Base-by-base conservation (phyloP, 768 basidiomycete genomes). In the Boletus sp. region DNA sequence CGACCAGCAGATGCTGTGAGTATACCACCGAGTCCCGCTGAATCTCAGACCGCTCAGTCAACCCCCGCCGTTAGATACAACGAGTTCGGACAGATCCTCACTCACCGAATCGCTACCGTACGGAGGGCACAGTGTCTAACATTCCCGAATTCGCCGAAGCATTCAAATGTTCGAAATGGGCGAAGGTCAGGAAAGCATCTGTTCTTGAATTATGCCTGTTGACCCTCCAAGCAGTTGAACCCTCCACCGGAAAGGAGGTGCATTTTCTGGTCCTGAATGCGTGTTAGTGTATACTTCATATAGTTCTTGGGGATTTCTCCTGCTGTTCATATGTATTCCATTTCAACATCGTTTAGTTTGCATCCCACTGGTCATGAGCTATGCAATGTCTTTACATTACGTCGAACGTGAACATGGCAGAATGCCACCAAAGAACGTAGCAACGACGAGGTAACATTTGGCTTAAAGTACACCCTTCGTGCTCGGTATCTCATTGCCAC, bases 401-500 rank as follows among this genome's bases (percentile, higher is more conserved):
- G 30, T 36, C 17, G 12, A 48, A 33, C 12, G 14, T 50, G 33
- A 37, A 36, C 7, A 6, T 3, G 15, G 40, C 15, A 12, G 40
- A 41, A 47, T 35, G 14, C 30, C 15, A 8, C 24, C n/a, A 39
- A 35, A 32, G 24, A 30, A 45, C 11, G 32, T 20, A 2, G 11
- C 6, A 28, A 4, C 9, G 14, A 40, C 7, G 12, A 14, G 47
- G 37, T 14, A n/a, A 57, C 36, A 50, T 58, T 32, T 17, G n/a
- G n/a, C 28, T 71, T 70, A 86, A 50, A 99, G 77, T 7, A 98
- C 95, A 45, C 97, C 97, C 74, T 99, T 99, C 4, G 97, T 98
- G 68, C 92, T 94, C 0, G 96, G 96, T 32, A 98, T 86, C 56
- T 99, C 97, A 62, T 85, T 81, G 5, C 91, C 84, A 5, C 94